Percentiles rank a stretch among this genome's conserved stretches.
These are phyloP conservation scores for Vicia faba DNA, from an alignment of 306 rosid species.

Conservation along the genomic window DNA sequence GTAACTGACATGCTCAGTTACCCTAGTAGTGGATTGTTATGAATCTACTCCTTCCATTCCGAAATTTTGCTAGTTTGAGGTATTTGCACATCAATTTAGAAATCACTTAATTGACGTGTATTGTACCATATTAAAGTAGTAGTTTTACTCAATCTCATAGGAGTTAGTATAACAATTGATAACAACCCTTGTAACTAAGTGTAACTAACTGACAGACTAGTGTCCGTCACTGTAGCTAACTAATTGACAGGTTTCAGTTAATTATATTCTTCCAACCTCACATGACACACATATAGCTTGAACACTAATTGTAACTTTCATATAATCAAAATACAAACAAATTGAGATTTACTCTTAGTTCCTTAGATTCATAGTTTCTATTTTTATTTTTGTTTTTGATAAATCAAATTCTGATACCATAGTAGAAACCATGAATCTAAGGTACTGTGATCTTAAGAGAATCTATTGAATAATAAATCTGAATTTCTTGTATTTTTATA, in stretches of 20 bases:
- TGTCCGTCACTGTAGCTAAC: too few species aligned
- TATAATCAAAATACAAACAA: too few species aligned
- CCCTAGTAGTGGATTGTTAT: constrained; percentile 10
- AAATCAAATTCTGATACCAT: background rate
- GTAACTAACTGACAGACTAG: background rate
- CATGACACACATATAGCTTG: background rate
- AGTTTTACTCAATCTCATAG: background rate
- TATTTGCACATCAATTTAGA: background rate
- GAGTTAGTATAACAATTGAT: too few species aligned
- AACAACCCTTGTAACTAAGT: background rate
- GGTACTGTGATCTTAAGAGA: background rate
- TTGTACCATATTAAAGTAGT: background rate
- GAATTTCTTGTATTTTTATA: background rate
- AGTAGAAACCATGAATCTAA: background rate
- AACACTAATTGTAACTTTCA: background rate
- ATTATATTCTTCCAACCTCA: background rate
- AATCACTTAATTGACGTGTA: background rate
- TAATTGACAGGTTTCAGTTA: background rate
- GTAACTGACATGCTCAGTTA: background rate
- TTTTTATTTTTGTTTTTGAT: too few species aligned
- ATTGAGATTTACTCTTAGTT: background rate
- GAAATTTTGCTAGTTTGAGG: background rate
- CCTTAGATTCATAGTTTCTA: background rate
- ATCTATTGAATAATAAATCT: background rate
- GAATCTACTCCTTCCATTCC: background rate